phyloP scores from a whole-genome alignment of 441 rosid genomes.

The Euphorbia schlechtendalii region DNA sequence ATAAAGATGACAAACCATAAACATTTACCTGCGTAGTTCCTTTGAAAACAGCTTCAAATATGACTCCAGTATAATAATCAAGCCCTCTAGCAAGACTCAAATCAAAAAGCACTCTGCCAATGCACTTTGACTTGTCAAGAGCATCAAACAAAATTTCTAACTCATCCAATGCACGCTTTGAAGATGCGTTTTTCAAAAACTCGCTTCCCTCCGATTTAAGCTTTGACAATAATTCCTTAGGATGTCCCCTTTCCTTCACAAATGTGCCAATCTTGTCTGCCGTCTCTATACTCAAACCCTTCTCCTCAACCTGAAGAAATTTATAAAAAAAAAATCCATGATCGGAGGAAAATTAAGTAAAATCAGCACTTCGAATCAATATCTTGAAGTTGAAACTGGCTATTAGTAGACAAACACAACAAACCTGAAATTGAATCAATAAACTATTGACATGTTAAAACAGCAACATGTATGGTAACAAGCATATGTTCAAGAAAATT shows the following conservation, averaged over 20 bases:
- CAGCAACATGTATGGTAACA: too few relatives aligned
- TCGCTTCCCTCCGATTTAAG: constrained; percentile 54
- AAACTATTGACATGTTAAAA: too few relatives aligned
- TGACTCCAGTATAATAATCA: constrained; percentile 91
- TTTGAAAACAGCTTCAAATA: constrained; percentile 76
- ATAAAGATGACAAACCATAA: not conserved
- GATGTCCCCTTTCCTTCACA: constrained; percentile 73
- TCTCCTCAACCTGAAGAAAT: constrained; percentile 65
- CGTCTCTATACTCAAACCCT: constrained; percentile 58
- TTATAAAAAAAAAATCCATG: not conserved
- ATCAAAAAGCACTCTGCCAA: constrained; percentile 75
- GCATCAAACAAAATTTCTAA: constrained; percentile 76
- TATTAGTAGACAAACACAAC: not conserved
- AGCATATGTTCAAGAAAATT: too few relatives aligned
- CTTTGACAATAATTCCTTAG: constrained; percentile 51
- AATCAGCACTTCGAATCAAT: constrained; percentile 1
- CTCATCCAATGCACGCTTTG: constrained; percentile 65
- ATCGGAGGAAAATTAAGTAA: not conserved
- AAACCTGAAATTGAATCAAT: too few relatives aligned
- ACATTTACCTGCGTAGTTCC: constrained; percentile 66
- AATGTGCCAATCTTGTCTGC: constrained; percentile 76
- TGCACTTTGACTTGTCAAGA: constrained; percentile 65
- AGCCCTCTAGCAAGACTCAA: constrained; percentile 97
- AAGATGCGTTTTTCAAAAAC: constrained; percentile 49
- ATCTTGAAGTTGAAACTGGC: not conserved